These are phyloP conservation scores for Syzygium oleosum DNA, from an alignment of 345 rosid genomes.

Conservation along the genomic window DNA sequence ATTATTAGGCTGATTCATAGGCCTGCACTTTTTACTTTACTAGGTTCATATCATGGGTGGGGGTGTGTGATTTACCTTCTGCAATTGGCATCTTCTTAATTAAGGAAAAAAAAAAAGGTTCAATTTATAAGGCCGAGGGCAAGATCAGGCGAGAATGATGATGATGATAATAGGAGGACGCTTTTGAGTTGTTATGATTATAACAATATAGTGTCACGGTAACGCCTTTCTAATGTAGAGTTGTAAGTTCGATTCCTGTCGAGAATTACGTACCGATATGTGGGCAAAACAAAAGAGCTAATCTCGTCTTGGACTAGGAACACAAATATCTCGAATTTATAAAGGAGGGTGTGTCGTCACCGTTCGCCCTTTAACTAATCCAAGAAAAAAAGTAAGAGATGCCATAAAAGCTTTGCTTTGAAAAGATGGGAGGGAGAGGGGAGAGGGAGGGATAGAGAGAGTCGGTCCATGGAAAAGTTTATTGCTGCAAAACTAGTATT, in stretches of 20 bases:
- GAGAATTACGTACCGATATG: background rate
- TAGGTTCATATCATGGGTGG: background rate
- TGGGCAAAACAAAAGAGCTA: background rate
- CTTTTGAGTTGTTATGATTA: background rate
- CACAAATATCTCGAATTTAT: background rate
- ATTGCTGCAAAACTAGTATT: background rate
- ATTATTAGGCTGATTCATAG: background rate
- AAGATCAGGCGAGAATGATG: background rate
- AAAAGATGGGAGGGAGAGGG: background rate
- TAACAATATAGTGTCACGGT: background rate
- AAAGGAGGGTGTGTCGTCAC: background rate
- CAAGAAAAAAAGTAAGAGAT: background rate
- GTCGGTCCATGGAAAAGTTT: background rate
- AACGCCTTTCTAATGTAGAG: background rate
- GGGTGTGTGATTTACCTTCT: background rate
- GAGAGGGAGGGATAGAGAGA: background rate
- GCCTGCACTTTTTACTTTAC: background rate
- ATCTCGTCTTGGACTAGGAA: background rate
- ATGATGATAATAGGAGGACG: background rate
- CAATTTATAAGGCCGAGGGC: background rate
- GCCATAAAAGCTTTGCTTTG: background rate
- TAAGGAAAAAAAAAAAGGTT: background rate
- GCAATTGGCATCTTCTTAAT: background rate
- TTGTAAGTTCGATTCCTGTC: background rate
- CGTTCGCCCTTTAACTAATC: background rate